Base-by-base conservation (phyloP, 306 rosid species). In the Psophocarpus tetragonolobus region DNA sequence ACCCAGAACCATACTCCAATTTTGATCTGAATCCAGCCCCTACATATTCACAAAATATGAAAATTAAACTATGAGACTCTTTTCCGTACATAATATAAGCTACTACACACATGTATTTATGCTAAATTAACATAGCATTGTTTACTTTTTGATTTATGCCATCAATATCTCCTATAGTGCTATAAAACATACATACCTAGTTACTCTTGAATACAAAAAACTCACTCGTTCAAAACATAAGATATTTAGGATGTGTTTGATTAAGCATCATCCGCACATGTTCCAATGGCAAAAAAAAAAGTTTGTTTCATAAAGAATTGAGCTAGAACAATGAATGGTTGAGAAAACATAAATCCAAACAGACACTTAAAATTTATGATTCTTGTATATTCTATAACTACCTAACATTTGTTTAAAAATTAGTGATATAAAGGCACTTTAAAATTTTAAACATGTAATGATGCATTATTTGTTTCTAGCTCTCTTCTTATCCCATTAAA, bases 21-120 rank as follows among this genome's bases (percentile, higher is more conserved):
- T 88, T 79, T 6, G 92, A 88, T 45, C 63, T 74, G 65, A 86
- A 84, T 15, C 84, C 92, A 36, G 85, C 64, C 12, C 90, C 87
- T 84, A 29, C 12, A 44, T 35, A 54, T 30, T 9, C 21, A 77
- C 29, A 8, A 38, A 15, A 36, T 18, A 53, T 67, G 0, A 17
- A 18, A 54, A 18, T 27, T 50, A 39, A 41, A 68, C 68, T 39
- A 53, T 17, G 32, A 1, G 20, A 21, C 20, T 12, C 1, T 74
- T 32, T 75, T 13, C n/a, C n/a, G n/a, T n/a, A n/a, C 35, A 29
- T 20, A 17, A 6, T 9, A 56, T 39, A 56, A 73, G 58, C 69
- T 7, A 54, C 30, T 53, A 24, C 9, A 45, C n/a, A 47, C 36
- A 8, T 45, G 15, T 6, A 32, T 32, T 50, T 32, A n/a, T n/a